phyloP scores from a whole-genome alignment of 768 basidiomycete species.

The Multifurca ochricompacta region DNA sequence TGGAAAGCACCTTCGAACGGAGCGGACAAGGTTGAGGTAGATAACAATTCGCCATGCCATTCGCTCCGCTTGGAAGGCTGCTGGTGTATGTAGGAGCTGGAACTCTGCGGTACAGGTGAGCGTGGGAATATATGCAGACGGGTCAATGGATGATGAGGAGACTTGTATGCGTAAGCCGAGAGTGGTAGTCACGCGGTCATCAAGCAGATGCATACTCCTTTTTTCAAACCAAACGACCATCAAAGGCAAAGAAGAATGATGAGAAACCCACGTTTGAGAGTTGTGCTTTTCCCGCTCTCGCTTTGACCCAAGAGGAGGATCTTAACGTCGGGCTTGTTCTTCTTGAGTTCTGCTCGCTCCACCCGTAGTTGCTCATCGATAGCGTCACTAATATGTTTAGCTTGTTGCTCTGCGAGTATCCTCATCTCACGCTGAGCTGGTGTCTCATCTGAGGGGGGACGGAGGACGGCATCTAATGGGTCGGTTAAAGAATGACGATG shows the following conservation, averaged over 20 bases:
- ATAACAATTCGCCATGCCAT: constrained; percentile 84
- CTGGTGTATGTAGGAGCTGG: constrained; percentile 71
- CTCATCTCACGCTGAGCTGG: constrained; percentile 56
- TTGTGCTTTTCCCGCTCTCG: constrained; percentile 85
- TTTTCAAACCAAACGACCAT: not conserved
- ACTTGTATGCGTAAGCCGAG: not conserved
- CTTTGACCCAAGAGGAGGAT: constrained; percentile 81
- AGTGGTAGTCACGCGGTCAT: not conserved
- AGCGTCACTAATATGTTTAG: constrained; percentile 62
- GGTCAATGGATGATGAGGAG: not conserved
- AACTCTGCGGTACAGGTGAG: constrained; percentile 49
- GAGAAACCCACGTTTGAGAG: constrained; percentile 71
- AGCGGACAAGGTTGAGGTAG: constrained; percentile 81
- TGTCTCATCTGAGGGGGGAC: constrained; percentile 71
- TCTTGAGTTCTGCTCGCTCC: constrained; percentile 55
- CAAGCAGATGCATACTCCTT: not conserved
- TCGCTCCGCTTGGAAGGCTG: constrained; percentile 69
- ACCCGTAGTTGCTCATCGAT: constrained; percentile 74
- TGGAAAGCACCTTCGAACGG: constrained; percentile 57
- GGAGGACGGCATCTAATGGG: constrained; percentile 59
- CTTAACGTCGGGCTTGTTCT: constrained; percentile 56
- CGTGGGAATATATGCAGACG: not conserved
- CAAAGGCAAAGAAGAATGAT: not conserved
- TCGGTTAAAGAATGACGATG: constrained; percentile 46
- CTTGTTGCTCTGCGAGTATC: constrained; percentile 59